phyloP scores from a whole-genome alignment of 1,284 basidiomycete genomes.

The Moesziomyces globuligerus region DNA sequence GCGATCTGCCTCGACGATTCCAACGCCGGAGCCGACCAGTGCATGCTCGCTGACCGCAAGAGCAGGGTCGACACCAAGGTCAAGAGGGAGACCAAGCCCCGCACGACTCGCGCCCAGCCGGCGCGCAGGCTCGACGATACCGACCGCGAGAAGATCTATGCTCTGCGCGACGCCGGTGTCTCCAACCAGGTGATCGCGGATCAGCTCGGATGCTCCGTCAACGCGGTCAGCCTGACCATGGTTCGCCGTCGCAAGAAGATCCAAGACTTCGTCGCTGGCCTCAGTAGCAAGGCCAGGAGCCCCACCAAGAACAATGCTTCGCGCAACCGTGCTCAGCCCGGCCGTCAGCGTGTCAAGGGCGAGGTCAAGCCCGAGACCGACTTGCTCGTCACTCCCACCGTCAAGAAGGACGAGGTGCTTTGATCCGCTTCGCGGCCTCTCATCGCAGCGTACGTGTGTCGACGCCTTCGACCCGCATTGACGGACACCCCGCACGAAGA shows the following conservation, averaged over 20 bases:
- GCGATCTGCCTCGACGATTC: background rate
- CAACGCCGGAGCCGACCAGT: too few species aligned
- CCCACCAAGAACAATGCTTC: too few species aligned
- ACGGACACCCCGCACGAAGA: too few species aligned
- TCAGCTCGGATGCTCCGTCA: background rate
- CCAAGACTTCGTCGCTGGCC: background rate
- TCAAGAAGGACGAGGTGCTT: conserved; percentile 14
- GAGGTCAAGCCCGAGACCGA: conserved; percentile 3
- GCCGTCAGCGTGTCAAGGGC: background rate
- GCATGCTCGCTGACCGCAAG: too few species aligned
- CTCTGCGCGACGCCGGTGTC: conserved; percentile 10
- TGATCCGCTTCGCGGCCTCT: too few species aligned
- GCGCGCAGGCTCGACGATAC: conserved; percentile 2
- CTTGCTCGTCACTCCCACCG: background rate
- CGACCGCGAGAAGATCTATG: background rate
- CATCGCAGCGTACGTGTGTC: background rate
- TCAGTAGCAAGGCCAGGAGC: too few species aligned
- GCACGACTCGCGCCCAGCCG: background rate
- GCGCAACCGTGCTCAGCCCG: too few species aligned
- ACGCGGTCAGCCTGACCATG: conserved; percentile 13
- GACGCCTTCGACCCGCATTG: background rate
- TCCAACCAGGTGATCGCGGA: conserved; percentile 1
- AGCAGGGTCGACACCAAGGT: background rate
- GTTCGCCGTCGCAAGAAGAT: conserved; percentile 2
- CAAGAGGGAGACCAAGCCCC: background rate